Base-by-base conservation (phyloP, 1,284 basidiomycete species). In the Tetrapyrgos nigripes region DNA sequence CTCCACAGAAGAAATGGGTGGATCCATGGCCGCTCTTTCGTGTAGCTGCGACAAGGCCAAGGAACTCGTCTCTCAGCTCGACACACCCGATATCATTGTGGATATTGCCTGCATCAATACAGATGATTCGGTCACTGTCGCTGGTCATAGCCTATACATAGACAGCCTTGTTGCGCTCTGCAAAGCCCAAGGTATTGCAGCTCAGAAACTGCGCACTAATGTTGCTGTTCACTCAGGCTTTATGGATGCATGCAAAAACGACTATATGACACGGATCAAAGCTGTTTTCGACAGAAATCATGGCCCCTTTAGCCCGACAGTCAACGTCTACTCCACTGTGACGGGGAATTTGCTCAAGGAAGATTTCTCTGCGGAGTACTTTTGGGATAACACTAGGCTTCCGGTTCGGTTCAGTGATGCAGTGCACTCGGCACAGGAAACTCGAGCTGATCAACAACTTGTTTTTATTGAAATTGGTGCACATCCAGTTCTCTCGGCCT, bases 81-180 rank as follows among this genome's bases (percentile, higher is more conserved):
- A 33, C 17, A 24, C 50, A n/a, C 46, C 48, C 17, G 47, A 54
- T 10, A 62, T 62, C 14, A 53, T 61, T 24, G 56, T 77, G 17
- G 69, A 72, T n/a, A 64, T 78, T 43, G 73, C 66, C 14, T 74
- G 74, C 59, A 69, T 68, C 65, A 78, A 80, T 56, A 57, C 71
- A 2, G 69, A 70, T 5, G 60, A 61, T 14, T 68, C 66, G 35
- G 65, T 78, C 40, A 70, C 73, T 1, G 43, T 79, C n/a, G 67
- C 77, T 17, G 78, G 78, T 2, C 45, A 54, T 13, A 56, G 56
- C 19, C 28, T 43, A 1, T 60, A 69, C 14, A 57, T 79, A 40
- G 70, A 74, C 21, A 49, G 59, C 26, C 68, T 67, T 40, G 46
- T 63, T 21, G 28, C 33, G 19, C 17, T 55, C 27, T 54, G 54